Evolutionary conservation across 345 rosid genomes (phyloP), one percentile per base, ranked within the genome.

Genomic region (Lepidium aucheri): DNA sequence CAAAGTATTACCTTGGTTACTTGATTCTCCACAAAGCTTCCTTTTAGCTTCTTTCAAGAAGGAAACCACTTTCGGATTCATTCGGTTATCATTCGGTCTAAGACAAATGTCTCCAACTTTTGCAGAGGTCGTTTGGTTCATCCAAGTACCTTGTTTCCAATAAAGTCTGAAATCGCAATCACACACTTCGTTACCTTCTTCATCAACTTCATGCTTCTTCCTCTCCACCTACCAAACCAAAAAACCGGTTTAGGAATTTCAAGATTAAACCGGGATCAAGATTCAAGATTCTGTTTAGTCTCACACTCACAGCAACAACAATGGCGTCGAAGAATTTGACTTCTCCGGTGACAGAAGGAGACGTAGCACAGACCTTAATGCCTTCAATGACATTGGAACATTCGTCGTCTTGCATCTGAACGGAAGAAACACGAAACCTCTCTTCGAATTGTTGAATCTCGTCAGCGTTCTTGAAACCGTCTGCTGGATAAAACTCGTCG

Each of bases 41-140:
- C 72, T 60, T 44, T 8, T 60, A 53, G 57, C 67, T 66, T 66
- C 62, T 44, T 60, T 53, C 51, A 66, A 73, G 63, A 73, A 73
- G 11, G 62, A n/a, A 2, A 60, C 42, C 10, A 66, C 43, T 26
- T 13, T 53, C 1, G 68, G 77, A 15, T 66, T 60, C 38, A 60
- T 17, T 35, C 61, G 56, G 8, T 26, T 38, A 36, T 73, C 57
- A 0, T 66, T 30, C 0, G 39, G 42, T 28, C 24, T n/a, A 44
- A 66, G 72, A 66, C 68, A 73, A 26, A 73, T 73, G 8, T 73
- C 77, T 4, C 67, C 77, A 45, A 67, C 63, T 59, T 60, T 67
- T 4, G 73, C 72, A 50, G 6, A 36, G 0, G 77, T 73, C n/a
- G 45, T 11, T 3, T 53, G 5, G 10, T 52, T 13, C 7, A 10